Base-by-base conservation (phyloP, 805 yeast species). In the Hanseniaspora lachancei region DNA sequence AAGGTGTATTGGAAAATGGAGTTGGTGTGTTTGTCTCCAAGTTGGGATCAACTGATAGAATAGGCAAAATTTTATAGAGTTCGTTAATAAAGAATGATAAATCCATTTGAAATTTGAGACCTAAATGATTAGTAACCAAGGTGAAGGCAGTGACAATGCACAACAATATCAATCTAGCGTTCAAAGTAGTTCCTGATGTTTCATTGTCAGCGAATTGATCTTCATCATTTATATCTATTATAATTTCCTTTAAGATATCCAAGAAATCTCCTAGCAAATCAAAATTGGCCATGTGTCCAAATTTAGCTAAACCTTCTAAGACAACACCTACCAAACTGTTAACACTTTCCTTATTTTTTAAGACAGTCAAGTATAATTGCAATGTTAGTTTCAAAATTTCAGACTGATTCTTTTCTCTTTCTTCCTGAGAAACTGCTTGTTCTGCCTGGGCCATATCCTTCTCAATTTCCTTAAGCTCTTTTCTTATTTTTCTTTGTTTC, bases 141-240 rank as follows among this genome's bases (percentile, higher is more conserved):
- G 96, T 83, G 69, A 91, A 91, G 5, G 97, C 87, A 1, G 97
- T 91, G 16, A 84, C 88, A 47, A 89, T 80, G 66, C 96, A 86
- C 23, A 93, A 74, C 46, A 91, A 72, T 0, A 86, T 74, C 59
- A 88, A 89, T 60, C 96, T 79, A 40, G 82, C 74, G 60, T 80
- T 80, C 51, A 65, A 66, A 47, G 74, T 63, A 47, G 75, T 70
- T 18, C 73, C 67, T 40, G 77, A 75, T 39, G 44, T 46, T 29
- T 53, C 56, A 21, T 53, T 53, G 15, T 53, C 56, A 38, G 41
- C 36, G 34, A 20, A 44, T 29, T 38, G 47, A 9, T 75, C 77
- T 2, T 66, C 71, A n/a, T 73, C 62, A 20, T 72, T 74, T 42
- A 72, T 69, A 56, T 77, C 86, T 13, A 64, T 62, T 66, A 88